Evolutionary conservation across 768 basidiomycete species (phyloP).

Genomic region (Lactarius psammicola): DNA sequence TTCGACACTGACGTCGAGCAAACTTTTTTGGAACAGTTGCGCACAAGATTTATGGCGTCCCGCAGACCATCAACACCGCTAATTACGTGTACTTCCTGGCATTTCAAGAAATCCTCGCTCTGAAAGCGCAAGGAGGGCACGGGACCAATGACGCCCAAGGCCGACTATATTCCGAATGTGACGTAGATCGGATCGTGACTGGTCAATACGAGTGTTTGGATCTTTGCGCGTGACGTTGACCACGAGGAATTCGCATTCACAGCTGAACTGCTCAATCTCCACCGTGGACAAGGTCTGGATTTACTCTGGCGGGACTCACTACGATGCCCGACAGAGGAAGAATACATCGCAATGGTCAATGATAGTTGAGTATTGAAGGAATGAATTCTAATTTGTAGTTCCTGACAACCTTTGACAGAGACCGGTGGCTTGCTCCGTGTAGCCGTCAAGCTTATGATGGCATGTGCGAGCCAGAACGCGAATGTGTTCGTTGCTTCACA

Average conservation of each 20-base stretch:
- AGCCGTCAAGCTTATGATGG: conserved; percentile 96
- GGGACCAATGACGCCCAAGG: background rate
- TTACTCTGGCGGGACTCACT: conserved; percentile 92
- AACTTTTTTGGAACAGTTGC: conserved; percentile 51
- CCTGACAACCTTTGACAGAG: conserved; percentile 48
- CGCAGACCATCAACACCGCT: conserved; percentile 95
- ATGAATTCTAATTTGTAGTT: background rate
- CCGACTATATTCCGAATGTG: conserved; percentile 37
- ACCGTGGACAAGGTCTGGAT: conserved; percentile 94
- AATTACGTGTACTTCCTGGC: conserved; percentile 98
- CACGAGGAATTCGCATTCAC: background rate
- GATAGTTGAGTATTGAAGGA: conserved; percentile 60
- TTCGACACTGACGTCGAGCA: background rate
- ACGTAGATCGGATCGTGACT: conserved; percentile 72
- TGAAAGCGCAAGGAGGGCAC: conserved; percentile 38
- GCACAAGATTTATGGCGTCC: conserved; percentile 94
- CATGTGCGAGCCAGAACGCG: conserved; percentile 62
- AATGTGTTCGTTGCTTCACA: conserved; percentile 47
- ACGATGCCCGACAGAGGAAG: conserved; percentile 88
- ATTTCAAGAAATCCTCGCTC: conserved; percentile 74
- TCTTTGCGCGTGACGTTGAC: background rate
- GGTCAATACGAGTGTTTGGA: conserved; percentile 44
- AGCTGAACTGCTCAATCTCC: conserved; percentile 47
- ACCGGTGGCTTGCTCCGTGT: conserved; percentile 92
- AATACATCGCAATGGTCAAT: conserved; percentile 95